These are phyloP conservation scores for Cornus controversa DNA, from an alignment of 148 eudicot genomes.

Conservation along the genomic window DNA sequence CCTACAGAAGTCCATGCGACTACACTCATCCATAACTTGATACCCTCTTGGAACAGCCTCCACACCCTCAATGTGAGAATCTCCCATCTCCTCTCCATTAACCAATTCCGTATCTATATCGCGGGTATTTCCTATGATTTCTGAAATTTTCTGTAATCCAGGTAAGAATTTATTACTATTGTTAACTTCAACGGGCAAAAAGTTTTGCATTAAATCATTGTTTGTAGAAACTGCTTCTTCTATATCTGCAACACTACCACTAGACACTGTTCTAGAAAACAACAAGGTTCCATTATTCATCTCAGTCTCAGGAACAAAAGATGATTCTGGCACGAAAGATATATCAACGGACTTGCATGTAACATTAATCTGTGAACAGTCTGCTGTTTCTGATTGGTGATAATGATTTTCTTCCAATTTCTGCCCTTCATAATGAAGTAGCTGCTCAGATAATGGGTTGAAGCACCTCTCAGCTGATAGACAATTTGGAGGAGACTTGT, in stretches of 20 bases:
- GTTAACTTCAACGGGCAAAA: slow-evolving; percentile 25
- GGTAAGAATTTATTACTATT: slow-evolving; percentile 22
- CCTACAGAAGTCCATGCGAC: slow-evolving; percentile 69
- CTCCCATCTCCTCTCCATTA: slow-evolving; percentile 56
- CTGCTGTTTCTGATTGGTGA: slow-evolving; percentile 34
- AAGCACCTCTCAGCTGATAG: slow-evolving; percentile 24
- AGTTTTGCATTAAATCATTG: slow-evolving; percentile 27
- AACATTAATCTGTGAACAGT: slow-evolving; percentile 27
- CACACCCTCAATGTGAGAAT: slow-evolving; percentile 45
- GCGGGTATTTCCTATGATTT: slow-evolving; percentile 18
- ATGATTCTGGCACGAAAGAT: slow-evolving; percentile 80
- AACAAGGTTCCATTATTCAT: slow-evolving; percentile 40
- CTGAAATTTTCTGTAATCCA: slow-evolving; percentile 22
- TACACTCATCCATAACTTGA: slow-evolving; percentile 86
- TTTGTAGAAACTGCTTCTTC: slow-evolving; percentile 14
- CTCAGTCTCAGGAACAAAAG: slow-evolving; percentile 86
- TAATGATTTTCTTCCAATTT: slow-evolving; percentile 27
- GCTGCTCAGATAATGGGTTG: slow-evolving; percentile 23
- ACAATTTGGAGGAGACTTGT: slow-evolving; percentile 23
- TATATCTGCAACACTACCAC: slow-evolving; percentile 17
- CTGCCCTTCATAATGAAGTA: slow-evolving; percentile 11
- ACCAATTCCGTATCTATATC: slow-evolving; percentile 20
- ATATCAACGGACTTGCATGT: slow-evolving; percentile 50
- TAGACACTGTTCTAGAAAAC: slow-evolving; percentile 29
- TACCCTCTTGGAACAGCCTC: slow-evolving; percentile 49